A percentile compares a stretch with the other conserved stretches of the same genome.
phyloP scores from a whole-genome alignment of 129 eudicot genomes.

The Erigeron canadensis region DNA sequence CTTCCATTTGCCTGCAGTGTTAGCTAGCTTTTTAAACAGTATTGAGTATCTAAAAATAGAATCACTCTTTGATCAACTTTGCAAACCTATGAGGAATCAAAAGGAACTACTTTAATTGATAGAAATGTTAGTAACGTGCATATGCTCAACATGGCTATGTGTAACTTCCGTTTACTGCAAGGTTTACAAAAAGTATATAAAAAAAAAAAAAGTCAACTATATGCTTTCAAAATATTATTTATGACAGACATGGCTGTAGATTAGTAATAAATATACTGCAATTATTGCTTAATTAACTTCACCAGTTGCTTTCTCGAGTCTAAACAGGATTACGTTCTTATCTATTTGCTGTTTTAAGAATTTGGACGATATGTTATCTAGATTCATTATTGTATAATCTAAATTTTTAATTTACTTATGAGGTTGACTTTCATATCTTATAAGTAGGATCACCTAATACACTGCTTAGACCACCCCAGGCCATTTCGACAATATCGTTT shows the following conservation, averaged over 20 bases:
- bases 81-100: neutral
- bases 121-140: slow-evolving; percentile 14
- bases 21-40: too few species aligned
- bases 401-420: slow-evolving; percentile 12
- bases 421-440: slow-evolving; percentile 32
- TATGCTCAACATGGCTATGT: slow-evolving; percentile 20
- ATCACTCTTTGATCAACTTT: too few species aligned
- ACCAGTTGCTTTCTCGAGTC: slow-evolving; percentile 4
- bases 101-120: neutral
- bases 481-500: neutral
- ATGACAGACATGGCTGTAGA: slow-evolving; percentile 17
- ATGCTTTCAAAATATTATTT: slow-evolving; percentile 10
- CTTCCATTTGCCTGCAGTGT: too few species aligned
- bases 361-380: slow-evolving; percentile 31
- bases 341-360: slow-evolving; percentile 12
- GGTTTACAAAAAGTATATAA: neutral
- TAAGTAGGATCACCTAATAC: slow-evolving; percentile 35
- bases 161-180: slow-evolving; percentile 19
- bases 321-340: neutral
- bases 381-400: slow-evolving; percentile 25
- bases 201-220: slow-evolving; percentile 26
- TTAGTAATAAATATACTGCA: slow-evolving; percentile 5
- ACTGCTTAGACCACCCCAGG: slow-evolving; percentile 17
- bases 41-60: too few species aligned
- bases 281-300: slow-evolving; percentile 30